Conservation (phyloP, 2,329 filamentous ascomycete species). For the Arthroderma sp. region DNA sequence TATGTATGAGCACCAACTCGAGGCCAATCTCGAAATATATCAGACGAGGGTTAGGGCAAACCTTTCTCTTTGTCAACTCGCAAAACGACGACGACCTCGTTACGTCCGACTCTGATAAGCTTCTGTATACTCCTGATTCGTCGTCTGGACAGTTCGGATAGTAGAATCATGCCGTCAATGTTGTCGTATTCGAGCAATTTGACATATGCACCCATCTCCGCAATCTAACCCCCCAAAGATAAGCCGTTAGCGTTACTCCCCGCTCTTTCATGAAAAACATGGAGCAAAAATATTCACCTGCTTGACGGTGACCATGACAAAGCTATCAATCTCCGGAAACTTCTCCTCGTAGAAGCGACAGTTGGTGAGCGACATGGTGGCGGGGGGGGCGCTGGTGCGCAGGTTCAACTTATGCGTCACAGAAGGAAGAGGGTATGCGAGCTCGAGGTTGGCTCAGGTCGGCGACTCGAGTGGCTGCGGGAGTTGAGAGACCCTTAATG, state of each 20-base stretch:
- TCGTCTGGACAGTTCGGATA: conserved; percentile 92
- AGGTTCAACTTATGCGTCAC: not conserved
- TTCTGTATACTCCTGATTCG: conserved; percentile 99
- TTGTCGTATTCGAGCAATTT: conserved; percentile 99
- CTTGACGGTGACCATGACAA: conserved; percentile 99
- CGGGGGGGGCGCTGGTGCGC: conserved; percentile 20
- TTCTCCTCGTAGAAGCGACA: conserved; percentile 97
- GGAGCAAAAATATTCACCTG: conserved; percentile 48
- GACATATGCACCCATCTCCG: conserved; percentile 99
- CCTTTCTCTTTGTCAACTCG: conserved; percentile 99
- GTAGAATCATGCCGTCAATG: conserved; percentile 99
- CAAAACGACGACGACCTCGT: conserved; percentile 96
- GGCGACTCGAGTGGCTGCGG: not conserved
- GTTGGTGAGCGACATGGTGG: conserved; percentile 87
- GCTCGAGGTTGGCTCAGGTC: not conserved
- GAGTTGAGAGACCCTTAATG: not conserved
- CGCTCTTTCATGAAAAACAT: too few relatives aligned
- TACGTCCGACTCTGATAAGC: conserved; percentile 92
- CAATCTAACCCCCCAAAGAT: conserved; percentile 53
- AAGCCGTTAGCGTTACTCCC: not conserved
- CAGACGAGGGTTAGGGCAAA: conserved; percentile 28
- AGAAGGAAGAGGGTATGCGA: not conserved
- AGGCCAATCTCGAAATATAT: conserved; percentile 13
- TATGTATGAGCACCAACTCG: not conserved
- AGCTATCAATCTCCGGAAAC: conserved; percentile 96